Evolutionary conservation across 2,329 filamentous ascomycete genomes (phyloP), one percentile per base, ranked within the genome.

Genomic region (Drechslerella dactyloides): DNA sequence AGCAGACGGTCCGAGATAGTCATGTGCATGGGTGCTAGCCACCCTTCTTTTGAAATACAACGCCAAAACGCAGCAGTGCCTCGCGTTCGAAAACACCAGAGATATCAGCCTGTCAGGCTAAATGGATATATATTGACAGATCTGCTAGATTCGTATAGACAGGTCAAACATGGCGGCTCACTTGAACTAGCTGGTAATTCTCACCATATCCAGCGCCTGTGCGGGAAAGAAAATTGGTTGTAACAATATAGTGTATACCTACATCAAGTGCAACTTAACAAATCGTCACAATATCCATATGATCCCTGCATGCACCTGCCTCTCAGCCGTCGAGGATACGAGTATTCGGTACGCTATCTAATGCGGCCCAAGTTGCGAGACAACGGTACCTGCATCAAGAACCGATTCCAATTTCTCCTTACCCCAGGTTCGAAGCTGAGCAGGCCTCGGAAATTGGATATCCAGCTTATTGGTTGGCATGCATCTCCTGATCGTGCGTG

Each of bases 321-420:
- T 42, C 37, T 42, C 37, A 4, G n/a, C 37, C 37, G 37, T 15
- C 13, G 13, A 15, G 15, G 4, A 42, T 51, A 58, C 56, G 66
- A 70, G 35, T 27, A 55, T 42, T 59, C 52, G 66, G 59, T 70
- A 70, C 54, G 8, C 4, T 4, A 4, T 33, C 27, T 33, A 8
- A 4, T 33, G 27, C 4, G 8, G 27, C 27, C 8, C 27, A 8
- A 4, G 3, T 33, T 33, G 8, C 27, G 8, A 33, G 27, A 33
- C 27, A 33, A 8, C 27, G 48, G 66, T 70, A 70, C 66, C 66
- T 70, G 66, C 66, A 60, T 70, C 59, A 70, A 15, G 17, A 50
- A 44, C 50, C 59, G 48, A 59, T 40, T 23, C 58, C 58, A 53
- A 46, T 37, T 55, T 10, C 66, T 50, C 54, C 40, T 59, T 55